phyloP scores from a whole-genome alignment of 768 basidiomycete species.

The Terana coerulea region DNA sequence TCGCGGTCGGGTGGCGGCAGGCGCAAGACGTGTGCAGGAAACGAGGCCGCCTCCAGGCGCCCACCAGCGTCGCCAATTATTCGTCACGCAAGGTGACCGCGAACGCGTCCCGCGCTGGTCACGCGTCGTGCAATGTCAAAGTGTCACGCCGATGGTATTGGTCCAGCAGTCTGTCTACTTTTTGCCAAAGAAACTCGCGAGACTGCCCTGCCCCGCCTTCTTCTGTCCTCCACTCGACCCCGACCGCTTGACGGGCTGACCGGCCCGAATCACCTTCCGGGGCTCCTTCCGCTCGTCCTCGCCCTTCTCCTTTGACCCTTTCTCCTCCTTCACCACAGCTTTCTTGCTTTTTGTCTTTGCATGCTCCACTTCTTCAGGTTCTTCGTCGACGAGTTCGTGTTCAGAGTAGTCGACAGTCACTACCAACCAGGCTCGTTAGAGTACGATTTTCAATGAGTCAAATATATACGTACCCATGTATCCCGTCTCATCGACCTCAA shows the following conservation, averaged over 20 bases:
- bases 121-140: no score
- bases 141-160: no score
- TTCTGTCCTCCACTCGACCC: conserved; percentile 12
- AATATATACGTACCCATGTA: conserved; percentile 55
- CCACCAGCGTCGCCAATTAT: no score
- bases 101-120: no score
- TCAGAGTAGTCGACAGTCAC: conserved; percentile 77
- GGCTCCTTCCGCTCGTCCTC: not conserved
- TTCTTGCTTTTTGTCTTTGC: conserved; percentile 10
- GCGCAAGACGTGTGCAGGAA: no score
- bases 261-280: conserved; percentile 9
- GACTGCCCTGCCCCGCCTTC: conserved; percentile 17
- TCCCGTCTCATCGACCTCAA: conserved; percentile 57
- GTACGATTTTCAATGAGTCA: not conserved
- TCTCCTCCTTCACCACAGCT: conserved; percentile 17
- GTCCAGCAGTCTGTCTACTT: no score
- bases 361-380: conserved; percentile 7
- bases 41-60: no score
- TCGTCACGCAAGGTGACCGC: no score
- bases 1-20: no score
- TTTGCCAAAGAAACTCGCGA: conserved; percentile 24
- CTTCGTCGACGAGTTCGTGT: conserved; percentile 31
- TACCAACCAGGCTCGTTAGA: conserved; percentile 23
- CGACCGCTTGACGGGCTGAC: conserved; percentile 11
- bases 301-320: conserved; percentile 24